A percentile compares a stretch with the other conserved stretches of the same genome.
Conservation (phyloP, 495 filamentous ascomycete genomes). For the Melanomma pulvis-pyrius region DNA sequence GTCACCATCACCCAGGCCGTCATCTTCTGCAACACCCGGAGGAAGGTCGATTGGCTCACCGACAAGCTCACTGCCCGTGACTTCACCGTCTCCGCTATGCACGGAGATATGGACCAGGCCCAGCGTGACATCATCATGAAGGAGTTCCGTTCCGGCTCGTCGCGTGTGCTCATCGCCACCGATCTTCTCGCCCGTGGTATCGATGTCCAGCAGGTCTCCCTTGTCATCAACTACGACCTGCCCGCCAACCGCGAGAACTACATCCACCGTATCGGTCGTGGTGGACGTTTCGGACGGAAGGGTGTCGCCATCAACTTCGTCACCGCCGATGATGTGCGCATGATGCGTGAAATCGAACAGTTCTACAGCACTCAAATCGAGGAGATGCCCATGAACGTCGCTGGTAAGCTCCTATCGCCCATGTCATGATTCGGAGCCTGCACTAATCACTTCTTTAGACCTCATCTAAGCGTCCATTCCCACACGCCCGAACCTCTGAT, state of each 20-base stretch:
- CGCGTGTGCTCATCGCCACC: conserved; percentile 96
- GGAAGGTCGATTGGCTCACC: conserved; percentile 99
- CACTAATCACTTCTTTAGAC: conserved; percentile 22
- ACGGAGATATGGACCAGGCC: conserved; percentile 97
- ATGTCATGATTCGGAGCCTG: background rate
- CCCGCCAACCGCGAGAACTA: conserved; percentile 99
- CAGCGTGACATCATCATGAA: conserved; percentile 99
- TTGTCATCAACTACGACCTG: conserved; percentile 99
- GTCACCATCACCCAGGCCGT: conserved; percentile 99
- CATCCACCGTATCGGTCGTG: conserved; percentile 99
- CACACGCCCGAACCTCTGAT: background rate
- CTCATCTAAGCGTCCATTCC: conserved; percentile 38
- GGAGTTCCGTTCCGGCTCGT: conserved; percentile 97
- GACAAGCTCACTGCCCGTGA: conserved; percentile 97
- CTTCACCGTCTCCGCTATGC: conserved; percentile 99
- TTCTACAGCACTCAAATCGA: conserved; percentile 83
- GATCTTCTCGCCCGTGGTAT: conserved; percentile 98
- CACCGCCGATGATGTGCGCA: conserved; percentile 97
- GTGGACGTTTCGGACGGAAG: conserved; percentile 98
- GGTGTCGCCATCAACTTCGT: conserved; percentile 99
- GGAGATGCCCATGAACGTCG: conserved; percentile 87
- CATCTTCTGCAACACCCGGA: conserved; percentile 99
- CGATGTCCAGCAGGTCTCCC: conserved; percentile 97
- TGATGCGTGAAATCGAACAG: conserved; percentile 94
- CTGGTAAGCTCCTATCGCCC: conserved; percentile 48